Evolutionary conservation across 2,329 filamentous ascomycete genomes (phyloP).

Genomic region (Alternaria ventricosa): DNA sequence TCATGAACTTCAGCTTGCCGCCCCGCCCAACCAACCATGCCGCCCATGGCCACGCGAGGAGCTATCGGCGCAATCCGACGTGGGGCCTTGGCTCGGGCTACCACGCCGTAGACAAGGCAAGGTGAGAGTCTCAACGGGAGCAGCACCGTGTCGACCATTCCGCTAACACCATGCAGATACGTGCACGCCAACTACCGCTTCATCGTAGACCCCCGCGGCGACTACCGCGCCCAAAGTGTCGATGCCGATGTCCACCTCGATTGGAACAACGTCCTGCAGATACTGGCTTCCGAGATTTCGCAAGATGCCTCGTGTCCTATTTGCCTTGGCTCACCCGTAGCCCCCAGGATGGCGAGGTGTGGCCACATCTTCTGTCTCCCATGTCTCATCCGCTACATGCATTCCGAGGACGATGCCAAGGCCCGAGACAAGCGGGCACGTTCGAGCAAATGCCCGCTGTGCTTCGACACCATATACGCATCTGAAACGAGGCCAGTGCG

Average conservation of each 20-base stretch:
- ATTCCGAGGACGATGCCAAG: constrained; percentile 72
- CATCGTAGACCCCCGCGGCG: constrained; percentile 81
- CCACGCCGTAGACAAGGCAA: constrained; percentile 88
- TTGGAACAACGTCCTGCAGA: constrained; percentile 89
- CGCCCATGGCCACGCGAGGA: constrained; percentile 61
- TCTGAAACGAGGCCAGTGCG: constrained; percentile 87
- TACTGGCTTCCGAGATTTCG: constrained; percentile 87
- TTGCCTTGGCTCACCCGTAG: constrained; percentile 89
- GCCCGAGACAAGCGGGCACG: constrained; percentile 71
- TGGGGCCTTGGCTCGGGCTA: constrained; percentile 90
- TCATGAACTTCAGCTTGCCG: constrained; percentile 89
- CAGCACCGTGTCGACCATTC: neutral
- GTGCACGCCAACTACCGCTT: constrained; percentile 98
- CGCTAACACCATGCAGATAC: constrained; percentile 60
- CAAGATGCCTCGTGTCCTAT: constrained; percentile 92
- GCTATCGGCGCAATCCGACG: constrained; percentile 70
- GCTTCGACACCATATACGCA: constrained; percentile 91
- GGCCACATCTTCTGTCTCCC: constrained; percentile 97
- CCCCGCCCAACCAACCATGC: constrained; percentile 70
- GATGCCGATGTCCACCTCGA: constrained; percentile 90
- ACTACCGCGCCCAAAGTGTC: constrained; percentile 79
- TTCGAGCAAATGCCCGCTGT: constrained; percentile 97
- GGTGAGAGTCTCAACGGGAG: constrained; percentile 57
- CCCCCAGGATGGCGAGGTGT: constrained; percentile 94
- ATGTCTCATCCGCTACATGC: constrained; percentile 95